A percentile compares a stretch with the other conserved stretches of the same genome.
These are phyloP conservation scores for Gossypium anomalum DNA, from an alignment of 345 rosid genomes.

Conservation along the genomic window DNA sequence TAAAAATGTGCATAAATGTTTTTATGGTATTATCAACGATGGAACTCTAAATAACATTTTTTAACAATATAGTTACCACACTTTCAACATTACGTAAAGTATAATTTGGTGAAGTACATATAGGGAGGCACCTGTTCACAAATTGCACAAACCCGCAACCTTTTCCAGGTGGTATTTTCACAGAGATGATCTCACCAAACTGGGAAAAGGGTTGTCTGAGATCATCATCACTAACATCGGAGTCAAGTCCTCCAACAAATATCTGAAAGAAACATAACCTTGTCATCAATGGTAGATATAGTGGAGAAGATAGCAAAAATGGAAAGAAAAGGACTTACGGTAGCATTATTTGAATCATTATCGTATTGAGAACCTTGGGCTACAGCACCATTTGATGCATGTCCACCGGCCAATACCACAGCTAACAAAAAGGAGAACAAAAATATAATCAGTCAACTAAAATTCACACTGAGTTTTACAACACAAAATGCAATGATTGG, in stretches of 20 bases:
- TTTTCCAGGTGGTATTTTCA: conserved; percentile 90
- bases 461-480: conserved; percentile 17
- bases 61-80: background rate
- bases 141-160: conserved; percentile 94
- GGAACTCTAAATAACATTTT: background rate
- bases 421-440: conserved; percentile 39
- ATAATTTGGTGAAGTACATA: conserved; percentile 7
- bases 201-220: conserved; percentile 77
- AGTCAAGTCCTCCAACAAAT: conserved; percentile 90
- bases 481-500: background rate
- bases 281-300: conserved; percentile 12
- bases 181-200: conserved; percentile 85
- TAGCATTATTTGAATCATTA: conserved; percentile 68
- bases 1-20: background rate
- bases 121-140: conserved; percentile 51
- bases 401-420: conserved; percentile 77
- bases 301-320: conserved; percentile 6
- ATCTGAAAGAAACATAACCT: conserved; percentile 43
- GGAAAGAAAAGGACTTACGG: conserved; percentile 53
- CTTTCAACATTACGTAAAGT: background rate
- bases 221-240: conserved; percentile 79
- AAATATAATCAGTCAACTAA: conserved; percentile 16
- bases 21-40: background rate
- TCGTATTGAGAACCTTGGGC: conserved; percentile 62
- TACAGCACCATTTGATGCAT: conserved; percentile 56